phyloP scores from a whole-genome alignment of 768 basidiomycete genomes.

The Mycena maculata region DNA sequence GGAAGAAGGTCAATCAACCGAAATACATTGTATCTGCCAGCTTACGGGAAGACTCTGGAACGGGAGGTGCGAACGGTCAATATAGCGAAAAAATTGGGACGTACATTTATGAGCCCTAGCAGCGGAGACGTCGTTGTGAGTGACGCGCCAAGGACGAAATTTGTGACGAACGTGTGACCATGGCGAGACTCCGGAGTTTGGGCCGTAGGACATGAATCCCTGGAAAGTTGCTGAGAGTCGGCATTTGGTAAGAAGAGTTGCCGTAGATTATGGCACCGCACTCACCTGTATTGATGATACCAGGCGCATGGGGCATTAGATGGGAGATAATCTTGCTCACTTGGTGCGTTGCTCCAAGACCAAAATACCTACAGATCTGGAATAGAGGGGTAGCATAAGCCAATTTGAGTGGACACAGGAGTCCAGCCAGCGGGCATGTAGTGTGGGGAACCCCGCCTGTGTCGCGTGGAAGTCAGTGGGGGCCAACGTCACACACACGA shows the following conservation, averaged over 20 bases:
- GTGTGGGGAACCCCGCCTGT: background rate
- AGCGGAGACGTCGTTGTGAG: background rate
- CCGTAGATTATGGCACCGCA: background rate
- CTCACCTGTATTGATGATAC: background rate
- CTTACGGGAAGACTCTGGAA: background rate
- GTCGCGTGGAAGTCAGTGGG: background rate
- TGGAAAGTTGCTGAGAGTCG: background rate
- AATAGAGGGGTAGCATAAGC: constrained; percentile 2
- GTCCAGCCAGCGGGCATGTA: background rate
- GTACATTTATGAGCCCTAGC: constrained; percentile 1
- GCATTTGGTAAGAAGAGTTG: background rate
- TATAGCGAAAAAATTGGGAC: background rate
- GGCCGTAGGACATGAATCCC: background rate
- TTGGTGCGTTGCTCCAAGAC: constrained; percentile 5
- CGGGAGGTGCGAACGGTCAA: background rate
- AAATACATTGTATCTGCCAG: background rate
- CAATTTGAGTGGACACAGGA: background rate
- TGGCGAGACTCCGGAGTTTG: constrained; percentile 1
- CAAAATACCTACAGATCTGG: background rate
- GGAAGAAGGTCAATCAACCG: background rate
- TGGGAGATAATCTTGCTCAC: background rate
- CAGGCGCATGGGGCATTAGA: background rate
- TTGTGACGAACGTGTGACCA: background rate
- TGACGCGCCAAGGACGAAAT: background rate
- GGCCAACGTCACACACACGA: too few species aligned